These are phyloP conservation scores for Colletotrichum liriopes DNA, from an alignment of 2,329 filamentous ascomycete species.

Conservation along the genomic window DNA sequence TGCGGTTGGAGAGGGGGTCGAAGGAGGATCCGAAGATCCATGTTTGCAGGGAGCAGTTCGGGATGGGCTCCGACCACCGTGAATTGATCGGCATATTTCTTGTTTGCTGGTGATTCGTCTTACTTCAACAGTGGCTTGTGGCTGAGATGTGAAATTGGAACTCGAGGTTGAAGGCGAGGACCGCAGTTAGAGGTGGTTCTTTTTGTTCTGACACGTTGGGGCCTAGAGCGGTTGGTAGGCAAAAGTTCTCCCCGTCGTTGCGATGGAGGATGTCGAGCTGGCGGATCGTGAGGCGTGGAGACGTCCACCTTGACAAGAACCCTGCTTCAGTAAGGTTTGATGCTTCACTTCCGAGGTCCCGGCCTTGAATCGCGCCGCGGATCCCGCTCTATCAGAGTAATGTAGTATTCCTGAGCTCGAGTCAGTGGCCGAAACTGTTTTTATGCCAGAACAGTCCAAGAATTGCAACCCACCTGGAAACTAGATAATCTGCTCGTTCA, in stretches of 20 bases:
- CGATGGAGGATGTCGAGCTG: conserved; percentile 9
- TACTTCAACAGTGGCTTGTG: background rate
- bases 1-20: conserved; percentile 59
- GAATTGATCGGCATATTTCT: conserved; percentile 63
- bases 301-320: background rate
- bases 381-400: background rate
- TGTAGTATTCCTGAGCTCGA: conserved; percentile 8
- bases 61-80: conserved; percentile 62
- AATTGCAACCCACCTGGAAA: background rate
- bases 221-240: background rate
- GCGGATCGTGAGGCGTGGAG: conserved; percentile 9
- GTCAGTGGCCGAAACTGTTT: background rate
- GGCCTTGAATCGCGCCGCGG: conserved; percentile 3
- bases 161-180: background rate
- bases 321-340: conserved; percentile 20
- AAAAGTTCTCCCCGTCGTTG: conserved; percentile 3
- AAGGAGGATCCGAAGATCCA: conserved; percentile 69
- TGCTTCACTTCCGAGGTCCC: conserved; percentile 7
- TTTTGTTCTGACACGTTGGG: background rate
- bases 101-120: background rate
- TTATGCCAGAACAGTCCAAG: background rate
- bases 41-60: conserved; percentile 66
- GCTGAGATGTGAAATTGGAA: background rate
- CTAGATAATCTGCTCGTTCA: background rate
- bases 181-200: background rate